Base-by-base conservation (phyloP, 352 stramenopile genomes). In the Phytopythium sindhum region DNA sequence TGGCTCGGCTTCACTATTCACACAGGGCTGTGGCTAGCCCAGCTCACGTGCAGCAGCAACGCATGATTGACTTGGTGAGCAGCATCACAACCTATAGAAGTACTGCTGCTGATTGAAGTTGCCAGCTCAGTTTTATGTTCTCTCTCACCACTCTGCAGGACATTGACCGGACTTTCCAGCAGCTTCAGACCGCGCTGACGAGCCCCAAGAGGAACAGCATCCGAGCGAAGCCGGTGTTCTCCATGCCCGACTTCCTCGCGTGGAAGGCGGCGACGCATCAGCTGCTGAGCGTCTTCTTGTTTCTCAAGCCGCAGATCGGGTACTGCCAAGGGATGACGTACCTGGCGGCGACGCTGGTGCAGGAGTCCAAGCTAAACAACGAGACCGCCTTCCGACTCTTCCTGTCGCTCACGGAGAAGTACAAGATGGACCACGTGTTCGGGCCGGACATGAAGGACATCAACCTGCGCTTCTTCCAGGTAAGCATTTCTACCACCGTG, bases 241-340 rank as follows among this genome's bases (percentile, higher is more conserved):
- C 73, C 11, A 45, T 61, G n/a, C 58, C 61, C 11, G 73, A 81
- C 29, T 70, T 81, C 12, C 63, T 68, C 29, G 31, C 61, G 4
- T 84, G 76, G 76, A 75, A 76, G 59, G 66, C 66, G 56, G 77
- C 44, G 21, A 73, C 70, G 24, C 76, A 80, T 8, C 70, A 77
- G 26, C 53, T 84, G 17, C 52, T 84, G 35, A 78, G 71, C 57
- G 64, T 69, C 26, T 81, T 81, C 24, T 39, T 84, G 28, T 67
- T 75, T 42, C 76, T 84, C 35, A 80, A 84, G 53, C 76, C 76
- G 5, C 76, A 84, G 57, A 78, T 82, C 42, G 73, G 76, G 41
- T 84, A 84, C 53, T 84, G 76, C 47, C 76, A 84, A 73, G 76
- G 76, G 11, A 85, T 85, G 76, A 83, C 76, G 23, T 71, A 74